A percentile compares a stretch with the other conserved stretches of the same genome.
phyloP scores from a whole-genome alignment of 2,329 filamentous ascomycete species.

The Knufia fluminis region DNA sequence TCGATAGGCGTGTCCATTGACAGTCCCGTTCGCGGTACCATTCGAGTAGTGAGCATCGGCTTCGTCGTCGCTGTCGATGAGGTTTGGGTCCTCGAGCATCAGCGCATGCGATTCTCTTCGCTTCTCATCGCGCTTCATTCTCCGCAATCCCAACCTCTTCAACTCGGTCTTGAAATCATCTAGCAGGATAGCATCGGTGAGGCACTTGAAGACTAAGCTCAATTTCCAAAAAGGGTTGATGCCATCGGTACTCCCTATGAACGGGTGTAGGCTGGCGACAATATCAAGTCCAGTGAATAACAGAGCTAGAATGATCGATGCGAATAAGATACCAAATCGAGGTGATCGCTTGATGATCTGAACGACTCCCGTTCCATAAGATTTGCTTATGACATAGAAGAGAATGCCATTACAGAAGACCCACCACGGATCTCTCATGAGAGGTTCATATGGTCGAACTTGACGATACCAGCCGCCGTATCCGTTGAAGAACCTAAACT shows the following conservation, averaged over 20 bases:
- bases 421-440: slow-evolving; percentile 60
- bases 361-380: slow-evolving; percentile 48
- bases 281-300: slow-evolving; percentile 54
- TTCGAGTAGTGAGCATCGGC: slow-evolving; percentile 2
- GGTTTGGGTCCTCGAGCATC: slow-evolving; percentile 8
- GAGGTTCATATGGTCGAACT: slow-evolving; percentile 51
- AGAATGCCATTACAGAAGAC: slow-evolving; percentile 52
- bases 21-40: neutral
- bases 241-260: slow-evolving; percentile 22
- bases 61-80: slow-evolving; percentile 6
- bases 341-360: slow-evolving; percentile 53
- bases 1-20: neutral
- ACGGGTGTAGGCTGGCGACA: slow-evolving; percentile 44
- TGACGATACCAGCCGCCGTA: slow-evolving; percentile 44
- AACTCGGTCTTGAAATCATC: slow-evolving; percentile 57
- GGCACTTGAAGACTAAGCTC: slow-evolving; percentile 56
- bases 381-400: slow-evolving; percentile 42
- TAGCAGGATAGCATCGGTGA: slow-evolving; percentile 57
- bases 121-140: slow-evolving; percentile 20
- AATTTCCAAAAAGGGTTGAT: slow-evolving; percentile 56
- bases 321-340: slow-evolving; percentile 54
- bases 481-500: slow-evolving; percentile 55
- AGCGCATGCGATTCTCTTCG: slow-evolving; percentile 18
- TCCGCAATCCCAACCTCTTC: slow-evolving; percentile 20
- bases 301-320: slow-evolving; percentile 51